Percentiles rank a stretch among this genome's conserved stretches.
Evolutionary conservation across 768 basidiomycete genomes (phyloP).

Genomic region (Xerocomellus intermedius): DNA sequence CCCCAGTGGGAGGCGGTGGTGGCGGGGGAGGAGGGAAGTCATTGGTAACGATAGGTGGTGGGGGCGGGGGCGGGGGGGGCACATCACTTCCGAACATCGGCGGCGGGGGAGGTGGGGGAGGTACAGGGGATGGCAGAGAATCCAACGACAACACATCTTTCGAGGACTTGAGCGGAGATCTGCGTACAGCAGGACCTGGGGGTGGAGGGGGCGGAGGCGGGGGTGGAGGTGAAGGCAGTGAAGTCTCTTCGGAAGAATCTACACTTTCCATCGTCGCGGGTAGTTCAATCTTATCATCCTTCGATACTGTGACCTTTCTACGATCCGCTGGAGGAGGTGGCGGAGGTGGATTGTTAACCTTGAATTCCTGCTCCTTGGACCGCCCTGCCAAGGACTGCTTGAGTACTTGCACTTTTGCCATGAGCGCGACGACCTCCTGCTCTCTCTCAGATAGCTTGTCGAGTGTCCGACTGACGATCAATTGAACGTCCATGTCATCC

Average conservation of each 20-base stretch:
- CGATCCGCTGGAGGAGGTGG: constrained; percentile 48
- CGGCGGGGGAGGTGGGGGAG: constrained; percentile 26
- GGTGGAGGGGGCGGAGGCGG: constrained; percentile 29
- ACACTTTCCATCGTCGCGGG: constrained; percentile 10
- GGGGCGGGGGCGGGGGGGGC: constrained; percentile 32
- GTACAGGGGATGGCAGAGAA: constrained; percentile 29
- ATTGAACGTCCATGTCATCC: constrained; percentile 60
- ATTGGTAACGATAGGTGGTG: constrained; percentile 22
- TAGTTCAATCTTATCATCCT: constrained; percentile 6
- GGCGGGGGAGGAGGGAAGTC: constrained; percentile 21
- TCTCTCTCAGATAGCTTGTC: constrained; percentile 70
- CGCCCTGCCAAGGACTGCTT: constrained; percentile 51
- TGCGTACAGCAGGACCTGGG: background rate
- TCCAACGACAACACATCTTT: constrained; percentile 6
- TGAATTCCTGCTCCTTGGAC: constrained; percentile 68
- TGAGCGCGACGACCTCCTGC: constrained; percentile 55
- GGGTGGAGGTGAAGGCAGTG: constrained; percentile 20
- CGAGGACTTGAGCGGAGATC: constrained; percentile 28
- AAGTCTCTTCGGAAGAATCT: constrained; percentile 3
- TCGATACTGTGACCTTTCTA: constrained; percentile 6
- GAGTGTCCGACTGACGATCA: constrained; percentile 69
- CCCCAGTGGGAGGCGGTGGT: constrained; percentile 30
- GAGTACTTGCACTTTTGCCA: constrained; percentile 47
- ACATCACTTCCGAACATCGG: constrained; percentile 7
- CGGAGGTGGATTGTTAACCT: constrained; percentile 61